These are phyloP conservation scores for Limnanthes douglasii DNA, from an alignment of 345 rosid genomes.

Conservation along the genomic window DNA sequence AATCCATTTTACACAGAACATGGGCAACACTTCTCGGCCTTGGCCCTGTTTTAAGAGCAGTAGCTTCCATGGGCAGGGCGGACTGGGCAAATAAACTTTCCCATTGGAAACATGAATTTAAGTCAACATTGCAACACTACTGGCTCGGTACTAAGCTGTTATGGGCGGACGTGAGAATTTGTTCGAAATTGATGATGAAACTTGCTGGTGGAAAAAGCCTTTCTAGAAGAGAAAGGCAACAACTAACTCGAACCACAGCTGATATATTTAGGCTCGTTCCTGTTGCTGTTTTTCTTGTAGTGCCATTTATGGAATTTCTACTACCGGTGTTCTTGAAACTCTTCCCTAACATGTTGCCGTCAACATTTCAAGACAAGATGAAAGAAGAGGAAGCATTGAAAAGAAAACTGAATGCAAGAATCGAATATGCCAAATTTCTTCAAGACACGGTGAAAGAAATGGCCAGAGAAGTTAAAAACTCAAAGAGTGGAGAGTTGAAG, in stretches of 20 bases:
- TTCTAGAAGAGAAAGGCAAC: conserved; percentile 83
- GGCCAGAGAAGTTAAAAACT: conserved; percentile 82
- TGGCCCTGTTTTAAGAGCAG: conserved; percentile 56
- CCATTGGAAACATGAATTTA: conserved; percentile 51
- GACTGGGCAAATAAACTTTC: conserved; percentile 52
- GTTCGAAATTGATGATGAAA: conserved; percentile 50
- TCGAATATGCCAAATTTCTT: conserved; percentile 69
- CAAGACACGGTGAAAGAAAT: conserved; percentile 84
- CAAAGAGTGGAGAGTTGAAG: conserved; percentile 56
- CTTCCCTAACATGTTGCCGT: conserved; percentile 71
- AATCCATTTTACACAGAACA: conserved; percentile 21
- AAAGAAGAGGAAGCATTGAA: conserved; percentile 74
- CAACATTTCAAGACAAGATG: conserved; percentile 76
- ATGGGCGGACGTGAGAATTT: conserved; percentile 57
- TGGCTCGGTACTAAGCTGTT: conserved; percentile 58
- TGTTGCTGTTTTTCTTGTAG: conserved; percentile 58
- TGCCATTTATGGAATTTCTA: conserved; percentile 69
- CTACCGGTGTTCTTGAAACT: conserved; percentile 58
- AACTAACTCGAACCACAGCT: conserved; percentile 83
- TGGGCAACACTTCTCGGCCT: conserved; percentile 33
- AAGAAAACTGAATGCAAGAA: conserved; percentile 47
- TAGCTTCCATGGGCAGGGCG: conserved; percentile 84
- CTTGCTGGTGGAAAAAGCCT: conserved; percentile 60
- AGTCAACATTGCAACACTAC: conserved; percentile 51
- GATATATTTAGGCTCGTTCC: conserved; percentile 86